Evolutionary conservation across 108 stramenopile genomes (phyloP).

Genomic region (Craspedostauros australis): DNA sequence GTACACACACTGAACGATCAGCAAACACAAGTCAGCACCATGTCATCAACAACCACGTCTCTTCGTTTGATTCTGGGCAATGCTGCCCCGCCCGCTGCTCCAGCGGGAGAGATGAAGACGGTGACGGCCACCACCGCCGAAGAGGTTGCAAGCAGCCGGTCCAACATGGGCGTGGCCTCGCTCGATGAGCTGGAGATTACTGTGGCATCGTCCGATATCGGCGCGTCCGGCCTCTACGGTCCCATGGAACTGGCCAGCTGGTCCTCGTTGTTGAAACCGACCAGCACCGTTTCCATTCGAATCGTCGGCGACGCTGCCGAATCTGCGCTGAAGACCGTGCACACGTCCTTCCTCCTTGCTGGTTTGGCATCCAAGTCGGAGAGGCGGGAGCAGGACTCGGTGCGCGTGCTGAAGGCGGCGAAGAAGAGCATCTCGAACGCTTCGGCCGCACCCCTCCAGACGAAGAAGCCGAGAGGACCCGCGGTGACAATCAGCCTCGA

Average conservation of each 20-base stretch:
- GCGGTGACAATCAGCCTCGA: slow-evolving; percentile 11
- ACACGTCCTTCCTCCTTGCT: slow-evolving; percentile 60
- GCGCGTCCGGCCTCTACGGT: slow-evolving; percentile 25
- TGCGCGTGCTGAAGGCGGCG: slow-evolving; percentile 40
- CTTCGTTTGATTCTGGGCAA: too few species aligned
- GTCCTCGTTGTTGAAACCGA: slow-evolving; percentile 13
- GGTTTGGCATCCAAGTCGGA: slow-evolving; percentile 56
- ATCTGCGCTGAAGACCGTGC: slow-evolving; percentile 25
- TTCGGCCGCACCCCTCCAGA: slow-evolving; percentile 15
- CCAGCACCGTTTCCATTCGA: slow-evolving; percentile 20
- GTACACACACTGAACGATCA: too few species aligned
- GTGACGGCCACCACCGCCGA: slow-evolving; percentile 9
- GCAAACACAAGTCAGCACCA: too few species aligned
- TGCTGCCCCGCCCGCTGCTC: too few species aligned
- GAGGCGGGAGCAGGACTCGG: slow-evolving; percentile 31
- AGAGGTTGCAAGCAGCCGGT: slow-evolving; percentile 9
- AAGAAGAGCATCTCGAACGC: slow-evolving; percentile 11
- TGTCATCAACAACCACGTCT: too few species aligned
- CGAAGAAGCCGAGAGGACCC: slow-evolving; percentile 19
- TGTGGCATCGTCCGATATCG: slow-evolving; percentile 22
- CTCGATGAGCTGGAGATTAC: slow-evolving; percentile 19
- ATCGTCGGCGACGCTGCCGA: slow-evolving; percentile 14
- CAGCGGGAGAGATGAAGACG: too few species aligned
- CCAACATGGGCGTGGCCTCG: slow-evolving; percentile 7
- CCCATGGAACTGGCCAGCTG: slow-evolving; percentile 42